These are phyloP conservation scores for Thraustochytrium sp. DNA, from an alignment of 352 stramenopile species.

Conservation along the genomic window DNA sequence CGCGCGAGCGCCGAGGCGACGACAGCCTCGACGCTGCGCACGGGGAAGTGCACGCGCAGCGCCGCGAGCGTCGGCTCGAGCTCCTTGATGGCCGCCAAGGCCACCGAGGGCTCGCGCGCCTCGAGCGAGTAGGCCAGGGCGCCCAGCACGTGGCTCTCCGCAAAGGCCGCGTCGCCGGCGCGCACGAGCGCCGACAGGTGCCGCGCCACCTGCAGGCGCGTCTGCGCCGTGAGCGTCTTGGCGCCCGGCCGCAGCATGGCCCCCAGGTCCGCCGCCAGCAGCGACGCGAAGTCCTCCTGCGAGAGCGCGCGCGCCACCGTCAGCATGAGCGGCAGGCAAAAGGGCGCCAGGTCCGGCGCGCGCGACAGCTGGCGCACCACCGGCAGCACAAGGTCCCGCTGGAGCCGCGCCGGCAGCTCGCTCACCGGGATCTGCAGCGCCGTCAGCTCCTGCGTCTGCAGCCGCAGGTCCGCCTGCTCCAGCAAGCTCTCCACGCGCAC, in stretches of 20 bases:
- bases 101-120: background rate
- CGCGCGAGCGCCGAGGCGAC: background rate
- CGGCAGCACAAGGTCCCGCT: background rate
- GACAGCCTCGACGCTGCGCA: background rate
- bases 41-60: background rate
- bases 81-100: slow-evolving; percentile 3
- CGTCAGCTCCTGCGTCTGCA: background rate
- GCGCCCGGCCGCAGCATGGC: background rate
- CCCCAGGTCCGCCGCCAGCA: background rate
- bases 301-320: background rate
- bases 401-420: background rate
- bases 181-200: background rate
- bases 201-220: slow-evolving; percentile 6
- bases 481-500: background rate
- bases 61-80: background rate
- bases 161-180: background rate
- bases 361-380: background rate
- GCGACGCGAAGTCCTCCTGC: background rate
- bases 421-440: background rate
- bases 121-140: background rate
- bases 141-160: slow-evolving; percentile 5
- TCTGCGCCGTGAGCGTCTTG: background rate
- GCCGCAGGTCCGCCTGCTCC: background rate
- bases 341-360: background rate
- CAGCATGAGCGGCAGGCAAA: slow-evolving; percentile 8